phyloP scores from a whole-genome alignment of 2,329 filamentous ascomycete species.

The Aspergillus glaucus region DNA sequence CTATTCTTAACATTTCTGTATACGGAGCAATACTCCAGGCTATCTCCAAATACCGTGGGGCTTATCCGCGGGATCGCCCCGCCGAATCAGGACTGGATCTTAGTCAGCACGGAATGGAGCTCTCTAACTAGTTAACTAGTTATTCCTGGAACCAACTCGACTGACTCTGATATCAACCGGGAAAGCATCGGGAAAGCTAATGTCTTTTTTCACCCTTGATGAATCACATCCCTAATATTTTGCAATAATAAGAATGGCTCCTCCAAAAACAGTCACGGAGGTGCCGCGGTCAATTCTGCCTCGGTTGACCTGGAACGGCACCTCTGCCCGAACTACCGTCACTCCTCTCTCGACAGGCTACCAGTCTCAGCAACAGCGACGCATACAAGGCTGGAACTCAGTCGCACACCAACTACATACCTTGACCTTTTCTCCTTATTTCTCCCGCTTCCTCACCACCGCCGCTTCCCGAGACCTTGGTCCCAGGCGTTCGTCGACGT shows the following conservation, averaged over 20 bases:
- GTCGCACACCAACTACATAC: slow-evolving; percentile 16
- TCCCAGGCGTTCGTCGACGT: slow-evolving; percentile 13
- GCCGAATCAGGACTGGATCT: neutral
- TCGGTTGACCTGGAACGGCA: slow-evolving; percentile 37
- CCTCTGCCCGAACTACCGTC: slow-evolving; percentile 26
- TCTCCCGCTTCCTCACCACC: slow-evolving; percentile 10
- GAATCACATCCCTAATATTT: neutral
- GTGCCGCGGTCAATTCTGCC: slow-evolving; percentile 39
- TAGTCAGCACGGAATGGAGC: neutral
- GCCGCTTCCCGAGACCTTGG: slow-evolving; percentile 6
- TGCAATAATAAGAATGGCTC: slow-evolving; percentile 28
- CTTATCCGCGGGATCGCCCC: neutral
- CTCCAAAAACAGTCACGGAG: slow-evolving; percentile 36
- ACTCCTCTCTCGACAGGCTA: slow-evolving; percentile 18
- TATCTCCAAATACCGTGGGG: neutral
- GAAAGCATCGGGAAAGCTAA: no score
- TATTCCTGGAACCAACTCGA: neutral
- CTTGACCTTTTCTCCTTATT: slow-evolving; percentile 5
- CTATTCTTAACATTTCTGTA: neutral
- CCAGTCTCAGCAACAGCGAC: slow-evolving; percentile 17
- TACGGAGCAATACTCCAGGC: neutral
- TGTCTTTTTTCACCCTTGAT: neutral
- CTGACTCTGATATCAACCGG: neutral
- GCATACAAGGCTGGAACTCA: slow-evolving; percentile 16
- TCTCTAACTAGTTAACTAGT: no score